A percentile compares a stretch with the other conserved stretches of the same genome.
These are phyloP conservation scores for Penicillium rolfsii DNA, from an alignment of 2,329 filamentous ascomycete species.

Conservation along the genomic window DNA sequence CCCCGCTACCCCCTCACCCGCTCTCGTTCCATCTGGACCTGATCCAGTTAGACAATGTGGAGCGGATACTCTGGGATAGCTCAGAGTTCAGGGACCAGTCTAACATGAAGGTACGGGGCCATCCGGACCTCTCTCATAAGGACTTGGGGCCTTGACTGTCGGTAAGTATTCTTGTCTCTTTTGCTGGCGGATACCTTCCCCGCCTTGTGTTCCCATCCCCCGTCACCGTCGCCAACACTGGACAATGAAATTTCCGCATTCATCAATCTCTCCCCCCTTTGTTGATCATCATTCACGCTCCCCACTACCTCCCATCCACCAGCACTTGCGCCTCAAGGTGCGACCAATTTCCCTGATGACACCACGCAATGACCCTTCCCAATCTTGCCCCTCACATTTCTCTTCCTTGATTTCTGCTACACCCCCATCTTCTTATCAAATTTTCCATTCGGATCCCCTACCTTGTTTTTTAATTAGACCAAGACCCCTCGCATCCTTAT, in stretches of 20 bases:
- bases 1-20: neutral
- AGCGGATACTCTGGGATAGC: neutral
- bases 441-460: conserved; percentile 26
- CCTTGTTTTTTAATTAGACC: conserved; percentile 43
- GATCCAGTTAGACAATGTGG: neutral
- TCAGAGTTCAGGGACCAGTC: neutral
- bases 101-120: conserved; percentile 1
- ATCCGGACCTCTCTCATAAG: conserved; percentile 4
- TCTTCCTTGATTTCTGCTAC: conserved; percentile 23
- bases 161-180: conserved; percentile 2
- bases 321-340: conserved; percentile 18
- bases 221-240: neutral
- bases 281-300: conserved; percentile 8
- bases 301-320: conserved; percentile 11
- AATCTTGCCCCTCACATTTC: conserved; percentile 18
- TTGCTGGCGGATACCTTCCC: neutral
- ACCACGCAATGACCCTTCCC: conserved; percentile 22
- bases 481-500: conserved; percentile 35
- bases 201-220: neutral
- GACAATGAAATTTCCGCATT: conserved; percentile 8
- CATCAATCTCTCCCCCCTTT: neutral
- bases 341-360: conserved; percentile 23
- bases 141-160: conserved; percentile 7
- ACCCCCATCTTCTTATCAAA: conserved; percentile 28
- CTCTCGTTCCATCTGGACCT: neutral